These are phyloP conservation scores for Maudiozyma serrabonitensis DNA, from an alignment of 805 yeast species.

Conservation along the genomic window DNA sequence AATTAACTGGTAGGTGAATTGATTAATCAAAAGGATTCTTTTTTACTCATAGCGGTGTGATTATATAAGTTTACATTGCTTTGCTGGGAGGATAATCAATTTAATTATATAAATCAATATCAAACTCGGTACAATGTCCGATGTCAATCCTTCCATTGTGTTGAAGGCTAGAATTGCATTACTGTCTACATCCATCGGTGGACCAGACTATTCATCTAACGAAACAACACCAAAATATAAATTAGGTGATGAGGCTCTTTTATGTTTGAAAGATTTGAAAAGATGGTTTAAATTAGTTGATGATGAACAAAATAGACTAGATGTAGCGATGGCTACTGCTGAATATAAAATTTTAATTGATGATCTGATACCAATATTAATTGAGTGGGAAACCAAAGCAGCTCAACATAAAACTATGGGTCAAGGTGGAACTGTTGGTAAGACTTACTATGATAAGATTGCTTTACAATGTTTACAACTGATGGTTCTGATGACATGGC, in stretches of 20 bases:
- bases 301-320: conserved; percentile 56
- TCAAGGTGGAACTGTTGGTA: conserved; percentile 18
- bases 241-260: conserved; percentile 68
- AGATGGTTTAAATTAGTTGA: conserved; percentile 83
- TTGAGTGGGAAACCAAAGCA: conserved; percentile 53
- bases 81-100: no score
- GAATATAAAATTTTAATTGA: conserved; percentile 63
- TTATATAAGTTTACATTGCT: no score
- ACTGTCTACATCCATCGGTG: conserved; percentile 84
- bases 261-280: conserved; percentile 79
- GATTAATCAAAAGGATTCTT: no score
- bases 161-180: conserved; percentile 68
- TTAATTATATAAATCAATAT: no score
- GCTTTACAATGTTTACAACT: conserved; percentile 69
- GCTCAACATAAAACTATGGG: conserved; percentile 15
- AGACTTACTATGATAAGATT: conserved; percentile 40
- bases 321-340: conserved; percentile 81
- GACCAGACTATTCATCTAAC: conserved; percentile 57
- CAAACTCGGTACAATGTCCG: not conserved
- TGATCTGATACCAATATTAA: conserved; percentile 66
- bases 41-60: no score
- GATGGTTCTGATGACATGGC: conserved; percentile 80
- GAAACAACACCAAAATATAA: conserved; percentile 47
- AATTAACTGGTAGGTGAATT: no score
- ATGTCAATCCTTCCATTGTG: conserved; percentile 19